A percentile compares a stretch with the other conserved stretches of the same genome.
These are phyloP conservation scores for Fusarium palustre DNA, from an alignment of 2,329 filamentous ascomycete genomes.

Conservation along the genomic window DNA sequence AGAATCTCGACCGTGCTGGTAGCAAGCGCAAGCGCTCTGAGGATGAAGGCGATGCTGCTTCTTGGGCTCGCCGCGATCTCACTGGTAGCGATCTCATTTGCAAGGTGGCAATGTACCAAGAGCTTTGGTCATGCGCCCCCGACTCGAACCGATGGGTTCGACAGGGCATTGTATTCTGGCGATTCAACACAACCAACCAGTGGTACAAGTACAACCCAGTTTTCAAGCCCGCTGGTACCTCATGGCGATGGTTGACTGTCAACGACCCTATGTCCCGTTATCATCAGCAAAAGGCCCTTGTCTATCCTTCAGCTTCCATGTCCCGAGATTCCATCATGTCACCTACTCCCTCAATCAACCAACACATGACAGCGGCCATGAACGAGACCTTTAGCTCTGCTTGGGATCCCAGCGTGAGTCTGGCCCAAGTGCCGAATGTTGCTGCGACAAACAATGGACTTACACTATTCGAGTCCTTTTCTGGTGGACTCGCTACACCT, in stretches of 20 bases:
- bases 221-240: constrained; percentile 65
- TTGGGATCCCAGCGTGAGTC: constrained; percentile 56
- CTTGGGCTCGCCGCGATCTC: constrained; percentile 54
- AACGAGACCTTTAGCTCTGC: constrained; percentile 66
- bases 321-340: constrained; percentile 64
- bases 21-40: constrained; percentile 57
- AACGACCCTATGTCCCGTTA: constrained; percentile 70
- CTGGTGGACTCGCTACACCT: constrained; percentile 66
- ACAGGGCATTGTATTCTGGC: constrained; percentile 72
- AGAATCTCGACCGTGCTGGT: constrained; percentile 53
- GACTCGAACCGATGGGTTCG: constrained; percentile 64
- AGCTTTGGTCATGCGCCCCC: constrained; percentile 68
- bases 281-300: constrained; percentile 63
- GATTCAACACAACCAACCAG: constrained; percentile 66
- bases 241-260: constrained; percentile 72
- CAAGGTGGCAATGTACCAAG: constrained; percentile 75
- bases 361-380: constrained; percentile 67
- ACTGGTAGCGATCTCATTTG: constrained; percentile 68
- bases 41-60: constrained; percentile 56
- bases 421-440: constrained; percentile 52
- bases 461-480: constrained; percentile 63
- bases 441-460: constrained; percentile 52
- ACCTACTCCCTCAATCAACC: constrained; percentile 61
- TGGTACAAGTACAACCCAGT: constrained; percentile 63
- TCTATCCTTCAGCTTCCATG: constrained; percentile 52